Base-by-base conservation (phyloP, 2,329 filamentous ascomycete species). In the Colletotrichum kahawae region DNA sequence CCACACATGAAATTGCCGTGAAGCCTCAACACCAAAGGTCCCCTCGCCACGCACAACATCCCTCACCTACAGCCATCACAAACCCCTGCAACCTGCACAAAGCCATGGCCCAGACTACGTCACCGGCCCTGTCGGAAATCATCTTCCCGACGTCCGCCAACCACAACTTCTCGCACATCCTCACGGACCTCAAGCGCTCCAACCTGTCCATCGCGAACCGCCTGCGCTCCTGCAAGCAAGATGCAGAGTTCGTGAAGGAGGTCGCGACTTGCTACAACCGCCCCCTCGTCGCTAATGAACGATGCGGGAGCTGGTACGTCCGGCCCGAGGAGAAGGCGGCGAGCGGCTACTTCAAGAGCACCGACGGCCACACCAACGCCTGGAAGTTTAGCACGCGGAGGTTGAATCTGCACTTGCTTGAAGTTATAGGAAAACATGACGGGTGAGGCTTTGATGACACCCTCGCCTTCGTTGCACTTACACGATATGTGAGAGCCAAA, bases 241-340 rank as follows among this genome's bases (percentile, higher is more conserved):
- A 98, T 83, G 93, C 95, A 10, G 83, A 83, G 2, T 98, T 98
- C 82, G 94, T 97, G 27, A 83, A 86, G 29, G 82, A 86, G 9
- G 92, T 95, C 0, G 89, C 91, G 1, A 82, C 83, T 2, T 87
- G 88, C 0, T 91, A 88, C 72, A 79, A 80, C 4, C 87, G 96
- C 2, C 95, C 95, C 0, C 87, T 98, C 2, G 88, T 98, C 16
- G 95, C 96, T 34, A 99, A 99, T 82, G 96, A 98, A 87, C 91
- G 97, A 75, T 98, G 97, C 83, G 97, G 97, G 1, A 96, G 95
- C 84, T 99, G 97, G 97, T 98, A 98, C 83, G 94, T 98, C 31
- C 85, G 88, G 38, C 93, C 93, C 0, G 83, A 83, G 9, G 80
- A 81, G 31, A 97, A 96, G 84, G 85, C 82, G 2, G 94, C 91